phyloP scores from a whole-genome alignment of 192 early-diverging fungal species.

The Pilobolus umbonatus region DNA sequence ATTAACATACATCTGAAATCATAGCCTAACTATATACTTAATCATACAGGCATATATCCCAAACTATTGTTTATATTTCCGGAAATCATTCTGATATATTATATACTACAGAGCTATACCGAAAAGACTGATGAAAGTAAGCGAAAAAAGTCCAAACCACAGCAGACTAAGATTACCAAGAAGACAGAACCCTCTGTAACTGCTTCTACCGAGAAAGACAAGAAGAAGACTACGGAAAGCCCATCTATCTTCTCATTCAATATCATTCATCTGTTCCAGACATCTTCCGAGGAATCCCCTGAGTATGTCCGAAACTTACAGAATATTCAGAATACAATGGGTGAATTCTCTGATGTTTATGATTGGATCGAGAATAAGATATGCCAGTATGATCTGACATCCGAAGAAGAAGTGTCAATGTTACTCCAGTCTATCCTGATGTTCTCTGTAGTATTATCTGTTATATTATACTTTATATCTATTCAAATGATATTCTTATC shows the following conservation, averaged over 20 bases:
- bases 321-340: conserved; percentile 79
- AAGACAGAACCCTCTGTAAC: background rate
- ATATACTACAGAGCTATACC: background rate
- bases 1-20: background rate
- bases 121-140: background rate
- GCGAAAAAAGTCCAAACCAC: background rate
- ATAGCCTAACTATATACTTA: background rate
- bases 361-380: conserved; percentile 36
- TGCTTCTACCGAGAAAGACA: background rate
- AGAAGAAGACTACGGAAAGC: background rate
- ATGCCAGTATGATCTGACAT: conserved; percentile 47
- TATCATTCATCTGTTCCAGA: conserved; percentile 8
- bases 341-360: conserved; percentile 45
- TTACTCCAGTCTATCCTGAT: conserved; percentile 38
- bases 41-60: conserved; percentile 1
- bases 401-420: conserved; percentile 36
- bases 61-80: conserved; percentile 11
- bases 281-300: conserved; percentile 35
- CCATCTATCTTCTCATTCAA: background rate
- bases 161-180: background rate
- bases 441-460: conserved; percentile 30
- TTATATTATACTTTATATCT: conserved; percentile 42
- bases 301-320: conserved; percentile 66
- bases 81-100: background rate
- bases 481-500: conserved; percentile 43